Conservation (phyloP, 2,329 filamentous ascomycete genomes). For the Chaetoscypha palmicola region DNA sequence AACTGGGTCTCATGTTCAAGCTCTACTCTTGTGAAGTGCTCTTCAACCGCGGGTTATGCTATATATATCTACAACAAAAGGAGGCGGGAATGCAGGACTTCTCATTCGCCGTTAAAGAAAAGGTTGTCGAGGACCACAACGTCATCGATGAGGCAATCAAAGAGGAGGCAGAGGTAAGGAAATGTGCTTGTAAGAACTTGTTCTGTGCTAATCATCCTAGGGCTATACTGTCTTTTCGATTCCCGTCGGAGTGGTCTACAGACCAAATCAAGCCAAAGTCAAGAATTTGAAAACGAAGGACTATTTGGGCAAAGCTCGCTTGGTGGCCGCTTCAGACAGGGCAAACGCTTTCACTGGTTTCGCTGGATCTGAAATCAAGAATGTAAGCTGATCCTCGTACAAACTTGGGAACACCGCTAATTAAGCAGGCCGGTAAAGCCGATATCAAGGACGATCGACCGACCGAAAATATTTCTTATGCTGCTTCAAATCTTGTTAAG, state of each 20-base stretch:
- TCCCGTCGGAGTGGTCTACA: slow-evolving; percentile 88
- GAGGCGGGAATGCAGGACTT: slow-evolving; percentile 88
- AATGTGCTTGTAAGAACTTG: neutral
- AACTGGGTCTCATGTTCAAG: slow-evolving; percentile 91
- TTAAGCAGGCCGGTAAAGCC: slow-evolving; percentile 40
- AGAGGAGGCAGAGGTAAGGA: slow-evolving; percentile 78
- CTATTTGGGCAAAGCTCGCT: slow-evolving; percentile 90
- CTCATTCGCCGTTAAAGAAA: slow-evolving; percentile 85
- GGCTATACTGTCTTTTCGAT: slow-evolving; percentile 99
- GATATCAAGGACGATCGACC: slow-evolving; percentile 72
- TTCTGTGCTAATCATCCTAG: slow-evolving; percentile 38
- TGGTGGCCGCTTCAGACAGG: slow-evolving; percentile 81
- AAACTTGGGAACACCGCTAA: slow-evolving; percentile 17
- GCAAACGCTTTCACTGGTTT: slow-evolving; percentile 78
- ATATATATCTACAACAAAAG: slow-evolving; percentile 91
- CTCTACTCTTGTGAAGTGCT: slow-evolving; percentile 95
- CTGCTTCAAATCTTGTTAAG: slow-evolving; percentile 87
- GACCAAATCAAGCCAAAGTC: slow-evolving; percentile 95
- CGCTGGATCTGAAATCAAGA: slow-evolving; percentile 71
- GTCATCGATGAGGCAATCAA: slow-evolving; percentile 96
- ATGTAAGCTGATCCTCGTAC: slow-evolving; percentile 41
- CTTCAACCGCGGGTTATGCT: slow-evolving; percentile 95
- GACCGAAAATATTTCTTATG: slow-evolving; percentile 79
- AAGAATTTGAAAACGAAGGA: slow-evolving; percentile 97
- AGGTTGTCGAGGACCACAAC: slow-evolving; percentile 91